These are phyloP conservation scores for Hyphopichia homilentoma DNA, from an alignment of 805 yeast genomes.

Conservation along the genomic window DNA sequence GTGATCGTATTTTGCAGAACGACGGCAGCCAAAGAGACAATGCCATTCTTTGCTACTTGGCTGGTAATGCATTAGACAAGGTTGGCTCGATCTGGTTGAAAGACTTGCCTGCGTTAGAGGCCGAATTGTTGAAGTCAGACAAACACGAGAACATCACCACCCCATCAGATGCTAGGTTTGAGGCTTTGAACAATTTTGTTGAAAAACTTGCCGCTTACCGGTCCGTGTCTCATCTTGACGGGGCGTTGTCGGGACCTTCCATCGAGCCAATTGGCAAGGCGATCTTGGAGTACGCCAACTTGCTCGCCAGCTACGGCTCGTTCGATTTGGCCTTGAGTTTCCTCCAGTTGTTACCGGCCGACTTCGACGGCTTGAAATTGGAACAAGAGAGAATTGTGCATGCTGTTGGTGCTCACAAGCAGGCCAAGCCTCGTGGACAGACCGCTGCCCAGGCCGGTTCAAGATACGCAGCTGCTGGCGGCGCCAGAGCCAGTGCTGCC, in stretches of 20 bases:
- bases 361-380: constrained; percentile 60
- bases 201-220: constrained; percentile 80
- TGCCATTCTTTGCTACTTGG: constrained; percentile 74
- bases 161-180: constrained; percentile 79
- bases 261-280: constrained; percentile 52
- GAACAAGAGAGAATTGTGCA: constrained; percentile 78
- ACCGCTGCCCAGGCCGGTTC: background rate
- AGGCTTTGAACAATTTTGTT: constrained; percentile 74
- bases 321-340: constrained; percentile 75
- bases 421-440: no score
- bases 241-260: constrained; percentile 38
- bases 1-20: constrained; percentile 61
- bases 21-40: constrained; percentile 53
- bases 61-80: constrained; percentile 77
- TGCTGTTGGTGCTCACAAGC: constrained; percentile 46
- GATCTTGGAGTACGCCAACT: constrained; percentile 76
- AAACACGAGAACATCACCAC: constrained; percentile 46
- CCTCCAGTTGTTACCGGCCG: constrained; percentile 67
- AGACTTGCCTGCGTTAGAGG: constrained; percentile 51
- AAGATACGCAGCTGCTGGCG: constrained; percentile 4
- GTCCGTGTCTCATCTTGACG: constrained; percentile 39
- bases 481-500: constrained; percentile 3
- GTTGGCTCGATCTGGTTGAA: constrained; percentile 80
- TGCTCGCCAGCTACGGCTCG: constrained; percentile 78
- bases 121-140: constrained; percentile 38